phyloP scores from a whole-genome alignment of 1,284 basidiomycete genomes.

The Irpex sp. region DNA sequence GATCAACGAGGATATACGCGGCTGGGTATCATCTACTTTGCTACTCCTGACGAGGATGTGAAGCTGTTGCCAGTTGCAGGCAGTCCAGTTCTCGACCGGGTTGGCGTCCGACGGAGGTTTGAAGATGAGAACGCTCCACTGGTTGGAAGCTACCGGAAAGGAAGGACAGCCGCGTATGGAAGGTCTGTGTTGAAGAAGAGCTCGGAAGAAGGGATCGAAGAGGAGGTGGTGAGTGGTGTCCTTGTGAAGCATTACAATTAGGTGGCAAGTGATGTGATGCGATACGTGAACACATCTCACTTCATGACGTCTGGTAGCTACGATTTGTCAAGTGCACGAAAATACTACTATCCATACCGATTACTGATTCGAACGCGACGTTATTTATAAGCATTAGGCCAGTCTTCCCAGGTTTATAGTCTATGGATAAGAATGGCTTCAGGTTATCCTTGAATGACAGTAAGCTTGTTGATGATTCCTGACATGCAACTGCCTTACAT shows the following conservation, averaged over 20 bases:
- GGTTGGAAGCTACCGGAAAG: constrained; percentile 35
- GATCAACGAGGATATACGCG: constrained; percentile 43
- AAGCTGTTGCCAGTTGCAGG: constrained; percentile 24
- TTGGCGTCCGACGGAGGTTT: constrained; percentile 30
- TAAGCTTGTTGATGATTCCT: no score
- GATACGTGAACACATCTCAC: no score
- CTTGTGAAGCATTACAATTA: constrained; percentile 43
- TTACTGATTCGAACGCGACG: no score
- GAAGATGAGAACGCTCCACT: constrained; percentile 33
- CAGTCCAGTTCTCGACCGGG: constrained; percentile 28
- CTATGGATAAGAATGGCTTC: no score
- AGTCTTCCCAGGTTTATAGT: no score
- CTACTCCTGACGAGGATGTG: constrained; percentile 29
- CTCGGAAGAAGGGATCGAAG: constrained; percentile 33
- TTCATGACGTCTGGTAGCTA: no score
- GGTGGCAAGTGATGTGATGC: background rate
- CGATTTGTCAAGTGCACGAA: no score
- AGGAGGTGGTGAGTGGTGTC: constrained; percentile 39
- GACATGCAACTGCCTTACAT: no score
- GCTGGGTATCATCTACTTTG: constrained; percentile 43
- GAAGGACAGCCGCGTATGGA: constrained; percentile 33
- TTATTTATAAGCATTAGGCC: no score
- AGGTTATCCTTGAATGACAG: no score
- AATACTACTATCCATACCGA: no score
- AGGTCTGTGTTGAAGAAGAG: constrained; percentile 28